phyloP scores from a whole-genome alignment of 176 grass and related monocot species.

The Miscanthus lutarioriparius region DNA sequence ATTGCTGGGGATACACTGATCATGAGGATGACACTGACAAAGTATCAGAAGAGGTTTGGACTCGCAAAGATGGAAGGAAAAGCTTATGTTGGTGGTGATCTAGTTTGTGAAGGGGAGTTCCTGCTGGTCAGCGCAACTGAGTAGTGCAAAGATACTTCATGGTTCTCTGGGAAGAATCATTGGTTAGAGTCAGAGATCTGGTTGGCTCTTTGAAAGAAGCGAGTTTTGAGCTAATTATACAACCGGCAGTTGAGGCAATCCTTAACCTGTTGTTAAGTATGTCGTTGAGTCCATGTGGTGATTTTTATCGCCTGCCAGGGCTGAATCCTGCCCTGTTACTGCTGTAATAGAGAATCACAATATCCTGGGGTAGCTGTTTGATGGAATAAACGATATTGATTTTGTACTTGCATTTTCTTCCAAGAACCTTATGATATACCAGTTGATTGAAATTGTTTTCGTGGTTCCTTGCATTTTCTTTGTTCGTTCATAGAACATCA shows the following conservation, averaged over 20 bases:
- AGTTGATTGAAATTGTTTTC: neutral
- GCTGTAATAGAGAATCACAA: conserved; percentile 7
- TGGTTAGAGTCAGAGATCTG: neutral
- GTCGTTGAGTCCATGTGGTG: neutral
- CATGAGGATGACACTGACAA: conserved; percentile 96
- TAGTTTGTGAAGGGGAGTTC: conserved; percentile 94
- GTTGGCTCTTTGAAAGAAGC: neutral
- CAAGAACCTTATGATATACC: neutral
- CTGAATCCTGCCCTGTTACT: neutral
- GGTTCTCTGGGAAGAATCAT: conserved; percentile 14
- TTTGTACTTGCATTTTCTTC: neutral
- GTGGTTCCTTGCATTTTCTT: neutral
- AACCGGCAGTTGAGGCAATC: neutral
- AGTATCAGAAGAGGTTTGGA: conserved; percentile 88
- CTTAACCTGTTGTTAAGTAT: conserved; percentile 1
- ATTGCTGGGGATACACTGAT: conserved; percentile 90
- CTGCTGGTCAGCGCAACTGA: conserved; percentile 63
- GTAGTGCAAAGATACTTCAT: conserved; percentile 1
- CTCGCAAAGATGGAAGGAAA: conserved; percentile 98
- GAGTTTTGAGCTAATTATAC: conserved; percentile 4
- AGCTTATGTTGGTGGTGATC: conserved; percentile 83
- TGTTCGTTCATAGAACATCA: neutral
- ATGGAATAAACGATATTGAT: conserved; percentile 23
- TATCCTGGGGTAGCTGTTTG: conserved; percentile 9
- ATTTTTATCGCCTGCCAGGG: neutral